A percentile compares a stretch with the other conserved stretches of the same genome.
Conservation (phyloP, 768 basidiomycete species). For the Leccinellum rugosiceps region DNA sequence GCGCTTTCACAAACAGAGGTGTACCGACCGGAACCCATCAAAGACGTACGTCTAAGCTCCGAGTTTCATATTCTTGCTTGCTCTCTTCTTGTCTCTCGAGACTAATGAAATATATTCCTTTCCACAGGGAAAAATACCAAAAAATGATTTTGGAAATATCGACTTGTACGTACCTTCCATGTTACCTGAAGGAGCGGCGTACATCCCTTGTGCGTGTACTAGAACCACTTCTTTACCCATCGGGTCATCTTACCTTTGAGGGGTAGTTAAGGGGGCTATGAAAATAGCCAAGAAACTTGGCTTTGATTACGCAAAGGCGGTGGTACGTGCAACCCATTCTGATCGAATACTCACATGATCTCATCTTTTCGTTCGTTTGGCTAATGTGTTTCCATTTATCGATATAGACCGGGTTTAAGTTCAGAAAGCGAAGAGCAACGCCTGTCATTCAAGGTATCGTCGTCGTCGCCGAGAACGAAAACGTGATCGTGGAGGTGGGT, state of each 20-base stretch:
- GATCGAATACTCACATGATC: slow-evolving; percentile 4
- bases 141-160: slow-evolving; percentile 96
- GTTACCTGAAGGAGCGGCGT: slow-evolving; percentile 83
- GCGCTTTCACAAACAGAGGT: slow-evolving; percentile 79
- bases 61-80: slow-evolving; percentile 2
- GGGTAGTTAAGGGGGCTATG: slow-evolving; percentile 76
- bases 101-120: slow-evolving; percentile 5
- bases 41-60: slow-evolving; percentile 76
- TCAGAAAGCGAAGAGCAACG: slow-evolving; percentile 85
- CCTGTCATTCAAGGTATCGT: slow-evolving; percentile 87
- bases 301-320: slow-evolving; percentile 92
- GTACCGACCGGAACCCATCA: slow-evolving; percentile 75
- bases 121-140: slow-evolving; percentile 84
- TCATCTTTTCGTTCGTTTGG: slow-evolving; percentile 1
- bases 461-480: slow-evolving; percentile 77
- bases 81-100: not conserved
- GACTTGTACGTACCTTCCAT: slow-evolving; percentile 94
- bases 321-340: slow-evolving; percentile 55
- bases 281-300: slow-evolving; percentile 87
- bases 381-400: slow-evolving; percentile 2
- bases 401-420: slow-evolving; percentile 88
- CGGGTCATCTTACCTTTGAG: slow-evolving; percentile 5
- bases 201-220: slow-evolving; percentile 79
- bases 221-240: slow-evolving; percentile 9
- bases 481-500: slow-evolving; percentile 68